Base-by-base conservation (phyloP, 2,329 filamentous ascomycete genomes). In the Falciphora oryzae region DNA sequence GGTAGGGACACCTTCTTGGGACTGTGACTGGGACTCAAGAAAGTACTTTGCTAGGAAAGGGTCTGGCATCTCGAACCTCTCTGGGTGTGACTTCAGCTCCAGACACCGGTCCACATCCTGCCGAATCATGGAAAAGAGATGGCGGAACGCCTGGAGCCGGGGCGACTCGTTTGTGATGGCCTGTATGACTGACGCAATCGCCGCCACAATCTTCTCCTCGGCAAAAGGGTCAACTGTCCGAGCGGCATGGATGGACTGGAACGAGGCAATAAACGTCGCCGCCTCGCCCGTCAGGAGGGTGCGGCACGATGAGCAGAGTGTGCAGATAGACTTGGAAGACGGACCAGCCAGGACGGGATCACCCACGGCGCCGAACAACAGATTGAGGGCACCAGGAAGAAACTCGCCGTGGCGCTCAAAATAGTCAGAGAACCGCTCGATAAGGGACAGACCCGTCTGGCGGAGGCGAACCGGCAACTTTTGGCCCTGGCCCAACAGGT, bases 251-350 rank as follows among this genome's bases (percentile, higher is more conserved):
- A 93, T 84, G n/a, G 81, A 79, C 65, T 84, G 79, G 72, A 93
- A 94, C 71, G 93, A 88, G 35, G 84, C 80, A 59, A 95, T 78
- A 71, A 96, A 93, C 0, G 85, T 84, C 62, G 80, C 78, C 4
- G 89, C 81, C 70, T 94, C 88, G 1, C 83, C 77, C 6, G 87
- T 85, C n/a, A 96, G 78, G 63, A 87, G 83, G 31, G 80, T 80
- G 53, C 91, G 85, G 68, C 91, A 95, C 35, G 90, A 90, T 0
- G 87, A 91, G 72, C 91, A 94, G 1, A 95, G 82, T 7, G 84
- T 85, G 38, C 84, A 80, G 50, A 96, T 93, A 0, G 91, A 90
- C 71, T 87, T 89, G 2, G 91, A 90, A 4, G 91, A 89, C 61
- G 85, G 82, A n/a, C 82, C 80, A 11, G 88, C 86, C 59, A 93